Conservation (phyloP, 371 early-diverging fungal genomes). For the Entomophthora muscae region DNA sequence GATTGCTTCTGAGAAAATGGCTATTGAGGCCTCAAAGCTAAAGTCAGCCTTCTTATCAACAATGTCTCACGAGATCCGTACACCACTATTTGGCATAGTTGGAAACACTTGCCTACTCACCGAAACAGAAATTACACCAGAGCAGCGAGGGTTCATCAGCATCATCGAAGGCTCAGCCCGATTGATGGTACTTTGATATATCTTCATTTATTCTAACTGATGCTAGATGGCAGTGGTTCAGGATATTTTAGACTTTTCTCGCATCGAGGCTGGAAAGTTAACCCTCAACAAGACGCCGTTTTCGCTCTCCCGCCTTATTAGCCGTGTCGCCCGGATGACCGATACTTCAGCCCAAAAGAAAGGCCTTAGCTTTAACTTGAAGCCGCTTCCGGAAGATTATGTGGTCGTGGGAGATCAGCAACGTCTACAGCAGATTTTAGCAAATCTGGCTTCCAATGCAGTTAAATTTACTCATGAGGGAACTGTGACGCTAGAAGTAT, state of each 20-base stretch:
- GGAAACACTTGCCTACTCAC: conserved; percentile 6
- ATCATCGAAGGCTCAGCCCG: conserved; percentile 4
- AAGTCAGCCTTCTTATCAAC: conserved; percentile 7
- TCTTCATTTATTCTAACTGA: background rate
- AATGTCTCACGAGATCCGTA: conserved; percentile 9
- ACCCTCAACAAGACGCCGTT: conserved; percentile 19
- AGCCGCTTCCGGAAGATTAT: conserved; percentile 13
- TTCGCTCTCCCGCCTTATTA: conserved; percentile 26
- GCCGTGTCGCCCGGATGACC: conserved; percentile 21
- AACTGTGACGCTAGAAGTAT: background rate
- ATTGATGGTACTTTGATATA: background rate
- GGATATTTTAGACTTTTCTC: conserved; percentile 34
- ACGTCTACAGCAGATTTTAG: conserved; percentile 26
- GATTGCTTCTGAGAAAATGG: conserved; percentile 6
- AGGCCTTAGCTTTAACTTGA: conserved; percentile 13
- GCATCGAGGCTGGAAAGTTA: conserved; percentile 32
- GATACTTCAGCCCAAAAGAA: conserved; percentile 8
- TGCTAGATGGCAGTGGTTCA: conserved; percentile 19
- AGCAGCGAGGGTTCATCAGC: background rate
- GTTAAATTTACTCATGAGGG: conserved; percentile 46
- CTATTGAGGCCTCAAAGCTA: conserved; percentile 1
- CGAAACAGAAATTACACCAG: background rate
- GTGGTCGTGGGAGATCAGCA: conserved; percentile 25
- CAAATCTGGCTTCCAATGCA: conserved; percentile 38
- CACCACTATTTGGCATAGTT: conserved; percentile 8